These are phyloP conservation scores for Diutina ranongensis DNA, from an alignment of 1,139 yeast genomes.

Conservation along the genomic window DNA sequence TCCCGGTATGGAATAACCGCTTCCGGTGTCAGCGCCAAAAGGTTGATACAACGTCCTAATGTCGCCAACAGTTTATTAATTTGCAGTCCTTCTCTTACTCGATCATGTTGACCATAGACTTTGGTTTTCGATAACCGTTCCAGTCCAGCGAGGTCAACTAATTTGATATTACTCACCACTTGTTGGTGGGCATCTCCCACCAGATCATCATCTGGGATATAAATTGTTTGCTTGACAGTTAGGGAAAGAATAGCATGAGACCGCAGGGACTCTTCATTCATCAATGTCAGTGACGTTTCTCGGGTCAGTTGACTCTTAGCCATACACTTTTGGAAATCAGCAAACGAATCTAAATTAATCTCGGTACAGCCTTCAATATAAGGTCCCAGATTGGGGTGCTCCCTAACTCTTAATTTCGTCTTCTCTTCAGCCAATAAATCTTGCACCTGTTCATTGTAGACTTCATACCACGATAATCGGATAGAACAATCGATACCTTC, in stretches of 20 bases:
- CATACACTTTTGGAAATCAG: constrained; percentile 34
- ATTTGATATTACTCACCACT: constrained; percentile 44
- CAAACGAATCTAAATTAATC: constrained; percentile 27
- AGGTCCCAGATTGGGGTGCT: constrained; percentile 52
- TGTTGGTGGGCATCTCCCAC: constrained; percentile 45
- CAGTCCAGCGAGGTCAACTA: constrained; percentile 78
- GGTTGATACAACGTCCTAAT: constrained; percentile 61
- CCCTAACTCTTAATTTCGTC: constrained; percentile 38
- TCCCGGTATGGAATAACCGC: constrained; percentile 64
- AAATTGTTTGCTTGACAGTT: constrained; percentile 44
- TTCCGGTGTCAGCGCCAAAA: constrained; percentile 31
- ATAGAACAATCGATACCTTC: constrained; percentile 41
- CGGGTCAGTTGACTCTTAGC: constrained; percentile 38
- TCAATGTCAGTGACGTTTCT: constrained; percentile 57
- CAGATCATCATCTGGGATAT: constrained; percentile 12
- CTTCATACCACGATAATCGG: constrained; percentile 52
- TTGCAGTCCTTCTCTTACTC: constrained; percentile 63
- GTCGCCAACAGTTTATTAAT: constrained; percentile 70
- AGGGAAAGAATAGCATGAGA: constrained; percentile 72
- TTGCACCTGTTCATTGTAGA: constrained; percentile 60
- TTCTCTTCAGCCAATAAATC: constrained; percentile 32
- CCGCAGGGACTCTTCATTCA: constrained; percentile 61
- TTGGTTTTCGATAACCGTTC: constrained; percentile 59
- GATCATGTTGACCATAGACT: constrained; percentile 45
- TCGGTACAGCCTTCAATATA: constrained; percentile 57